A percentile compares a stretch with the other conserved stretches of the same genome.
These are phyloP conservation scores for Hymenoscyphus repandus DNA, from an alignment of 2,329 filamentous ascomycete species.

Conservation along the genomic window DNA sequence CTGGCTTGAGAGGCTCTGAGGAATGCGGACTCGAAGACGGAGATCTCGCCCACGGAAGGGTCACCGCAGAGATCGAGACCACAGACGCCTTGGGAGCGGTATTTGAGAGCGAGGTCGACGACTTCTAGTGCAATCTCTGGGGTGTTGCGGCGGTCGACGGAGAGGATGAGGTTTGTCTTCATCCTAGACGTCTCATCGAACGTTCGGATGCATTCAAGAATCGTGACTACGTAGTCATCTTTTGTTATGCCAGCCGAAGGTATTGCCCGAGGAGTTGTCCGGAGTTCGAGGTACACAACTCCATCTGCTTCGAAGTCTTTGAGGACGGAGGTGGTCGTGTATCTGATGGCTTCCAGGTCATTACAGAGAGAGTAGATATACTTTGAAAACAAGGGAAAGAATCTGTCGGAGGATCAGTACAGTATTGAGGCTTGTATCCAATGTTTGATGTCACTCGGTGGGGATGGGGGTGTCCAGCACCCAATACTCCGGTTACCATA, in stretches of 20 bases:
- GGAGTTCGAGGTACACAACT: slow-evolving; percentile 72
- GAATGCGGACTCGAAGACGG: slow-evolving; percentile 56
- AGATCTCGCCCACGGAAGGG: slow-evolving; percentile 57
- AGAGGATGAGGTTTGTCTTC: slow-evolving; percentile 64
- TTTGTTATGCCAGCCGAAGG: slow-evolving; percentile 45
- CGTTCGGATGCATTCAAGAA: slow-evolving; percentile 57
- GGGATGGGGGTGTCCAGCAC: too few species aligned
- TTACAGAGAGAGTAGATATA: slow-evolving; percentile 75
- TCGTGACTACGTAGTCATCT: slow-evolving; percentile 56
- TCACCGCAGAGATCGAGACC: slow-evolving; percentile 78
- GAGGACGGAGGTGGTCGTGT: slow-evolving; percentile 62
- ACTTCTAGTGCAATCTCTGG: slow-evolving; percentile 55
- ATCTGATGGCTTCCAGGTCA: slow-evolving; percentile 51
- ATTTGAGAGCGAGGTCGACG: slow-evolving; percentile 56
- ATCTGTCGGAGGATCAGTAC: slow-evolving; percentile 40
- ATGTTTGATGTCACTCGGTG: neutral
- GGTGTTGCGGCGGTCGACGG: slow-evolving; percentile 63
- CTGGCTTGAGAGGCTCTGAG: slow-evolving; percentile 46
- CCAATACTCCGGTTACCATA: too few species aligned
- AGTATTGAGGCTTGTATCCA: neutral
- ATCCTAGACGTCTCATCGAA: slow-evolving; percentile 42
- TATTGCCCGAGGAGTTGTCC: slow-evolving; percentile 70
- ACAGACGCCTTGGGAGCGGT: slow-evolving; percentile 53
- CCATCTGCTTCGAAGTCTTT: slow-evolving; percentile 63
- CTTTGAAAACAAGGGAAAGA: slow-evolving; percentile 72